Evolutionary conservation across 228 moss, liverwort and hornwort genomes (phyloP).

Genomic region (Sphagnum magellanicum): DNA sequence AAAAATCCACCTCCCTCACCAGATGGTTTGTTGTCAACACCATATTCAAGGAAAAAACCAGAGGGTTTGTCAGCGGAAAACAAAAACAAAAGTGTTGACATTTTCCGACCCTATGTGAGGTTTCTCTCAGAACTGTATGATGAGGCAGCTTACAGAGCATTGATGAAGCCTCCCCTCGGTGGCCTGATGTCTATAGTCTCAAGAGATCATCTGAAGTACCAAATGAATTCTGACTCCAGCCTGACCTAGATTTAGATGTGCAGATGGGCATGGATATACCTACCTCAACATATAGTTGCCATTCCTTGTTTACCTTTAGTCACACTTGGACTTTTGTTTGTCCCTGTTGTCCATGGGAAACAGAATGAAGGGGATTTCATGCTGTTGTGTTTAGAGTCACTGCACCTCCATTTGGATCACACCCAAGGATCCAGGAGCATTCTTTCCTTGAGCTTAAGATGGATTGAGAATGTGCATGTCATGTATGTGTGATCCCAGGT

Average conservation of each 20-base stretch:
- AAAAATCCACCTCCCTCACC: conserved; percentile 47
- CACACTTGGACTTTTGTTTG: too few species aligned
- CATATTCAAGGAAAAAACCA: conserved; percentile 40
- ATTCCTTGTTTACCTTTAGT: too few species aligned
- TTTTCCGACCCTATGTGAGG: conserved; percentile 62
- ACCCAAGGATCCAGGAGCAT: too few species aligned
- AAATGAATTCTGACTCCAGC: conserved; percentile 34
- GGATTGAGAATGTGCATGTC: too few species aligned
- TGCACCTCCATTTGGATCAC: too few species aligned
- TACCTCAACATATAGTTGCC: too few species aligned
- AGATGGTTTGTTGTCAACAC: conserved; percentile 52
- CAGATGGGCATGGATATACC: too few species aligned
- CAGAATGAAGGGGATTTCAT: too few species aligned
- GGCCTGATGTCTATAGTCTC: conserved; percentile 87
- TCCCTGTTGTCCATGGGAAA: too few species aligned
- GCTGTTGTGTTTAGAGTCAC: too few species aligned
- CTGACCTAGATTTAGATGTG: not conserved
- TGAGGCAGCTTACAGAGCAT: conserved; percentile 73
- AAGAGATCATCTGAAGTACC: conserved; percentile 42
- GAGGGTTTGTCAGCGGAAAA: conserved; percentile 18
- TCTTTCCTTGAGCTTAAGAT: too few species aligned
- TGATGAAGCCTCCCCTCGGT: conserved; percentile 92
- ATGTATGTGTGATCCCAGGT: too few species aligned
- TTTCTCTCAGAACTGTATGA: conserved; percentile 69
- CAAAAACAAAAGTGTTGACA: conserved; percentile 33